phyloP scores from a whole-genome alignment of 2,329 filamentous ascomycete species.

The Aspergillus sclerotialis region DNA sequence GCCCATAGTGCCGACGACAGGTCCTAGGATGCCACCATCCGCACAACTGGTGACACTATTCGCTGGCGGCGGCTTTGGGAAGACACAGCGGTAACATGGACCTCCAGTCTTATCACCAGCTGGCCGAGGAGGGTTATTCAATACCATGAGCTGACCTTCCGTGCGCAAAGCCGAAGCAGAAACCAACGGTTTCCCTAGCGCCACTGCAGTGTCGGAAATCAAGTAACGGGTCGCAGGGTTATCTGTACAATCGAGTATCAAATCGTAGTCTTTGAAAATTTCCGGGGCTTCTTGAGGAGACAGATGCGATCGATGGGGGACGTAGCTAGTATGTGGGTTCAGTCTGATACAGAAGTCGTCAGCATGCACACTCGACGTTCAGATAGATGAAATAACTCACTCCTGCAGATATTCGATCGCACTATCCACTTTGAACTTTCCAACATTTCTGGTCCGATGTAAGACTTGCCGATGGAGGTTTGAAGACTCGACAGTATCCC shows the following conservation, averaged over 20 bases:
- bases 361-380: conserved; percentile 5
- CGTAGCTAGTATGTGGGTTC: conserved; percentile 64
- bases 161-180: conserved; percentile 84
- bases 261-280: conserved; percentile 65
- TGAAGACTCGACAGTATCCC: conserved; percentile 77
- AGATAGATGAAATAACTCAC: conserved; percentile 32
- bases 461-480: conserved; percentile 91
- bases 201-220: conserved; percentile 81
- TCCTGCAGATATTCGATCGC: conserved; percentile 54
- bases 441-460: conserved; percentile 64
- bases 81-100: conserved; percentile 91
- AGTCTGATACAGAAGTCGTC: conserved; percentile 42
- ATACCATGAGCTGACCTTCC: conserved; percentile 81
- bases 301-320: conserved; percentile 58
- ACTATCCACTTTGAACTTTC: conserved; percentile 74
- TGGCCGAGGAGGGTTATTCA: conserved; percentile 69
- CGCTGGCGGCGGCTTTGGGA: conserved; percentile 77
- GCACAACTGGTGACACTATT: conserved; percentile 79
- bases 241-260: conserved; percentile 93
- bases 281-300: conserved; percentile 59
- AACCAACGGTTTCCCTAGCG: conserved; percentile 70
- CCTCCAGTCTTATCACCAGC: conserved; percentile 56
- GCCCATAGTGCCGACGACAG: conserved; percentile 89
- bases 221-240: conserved; percentile 87
- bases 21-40: conserved; percentile 86